Percentiles rank a stretch among this genome's conserved stretches.
phyloP scores from a whole-genome alignment of 371 early-diverging fungal species.

The Rhizopus stolonifer region DNA sequence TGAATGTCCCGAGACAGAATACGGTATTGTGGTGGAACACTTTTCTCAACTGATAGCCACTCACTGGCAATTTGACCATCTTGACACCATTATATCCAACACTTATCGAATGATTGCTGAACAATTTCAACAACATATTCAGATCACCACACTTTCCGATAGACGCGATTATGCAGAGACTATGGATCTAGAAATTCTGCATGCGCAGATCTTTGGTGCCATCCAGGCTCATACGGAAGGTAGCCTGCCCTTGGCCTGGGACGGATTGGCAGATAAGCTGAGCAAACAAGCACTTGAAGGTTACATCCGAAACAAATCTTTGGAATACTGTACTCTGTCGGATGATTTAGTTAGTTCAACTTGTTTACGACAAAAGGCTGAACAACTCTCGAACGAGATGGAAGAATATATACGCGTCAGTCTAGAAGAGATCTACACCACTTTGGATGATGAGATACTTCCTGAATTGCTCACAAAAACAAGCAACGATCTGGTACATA shows the following conservation, averaged over 20 bases:
- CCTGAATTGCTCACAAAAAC: slow-evolving; percentile 23
- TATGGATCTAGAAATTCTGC: slow-evolving; percentile 43
- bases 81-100: slow-evolving; percentile 34
- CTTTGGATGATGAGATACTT: slow-evolving; percentile 18
- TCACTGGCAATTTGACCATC: slow-evolving; percentile 47
- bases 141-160: slow-evolving; percentile 1
- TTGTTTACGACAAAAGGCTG: slow-evolving; percentile 21
- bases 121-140: slow-evolving; percentile 34
- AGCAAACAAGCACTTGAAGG: slow-evolving; percentile 35
- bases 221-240: slow-evolving; percentile 45
- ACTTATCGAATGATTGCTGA: slow-evolving; percentile 32
- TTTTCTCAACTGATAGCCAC: slow-evolving; percentile 42
- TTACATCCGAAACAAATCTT: slow-evolving; percentile 19
- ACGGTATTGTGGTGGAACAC: slow-evolving; percentile 25
- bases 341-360: slow-evolving; percentile 8
- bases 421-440: slow-evolving; percentile 13
- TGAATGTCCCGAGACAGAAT: slow-evolving; percentile 12
- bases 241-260: slow-evolving; percentile 40
- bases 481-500: slow-evolving; percentile 18
- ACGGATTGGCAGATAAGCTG: slow-evolving; percentile 29
- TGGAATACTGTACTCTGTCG: slow-evolving; percentile 17
- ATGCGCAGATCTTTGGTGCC: slow-evolving; percentile 44
- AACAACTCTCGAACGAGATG: slow-evolving; percentile 13
- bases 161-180: background rate
- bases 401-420: slow-evolving; percentile 19